Base-by-base conservation (phyloP, 2,329 filamentous ascomycete genomes). In the Sordariomycetes sp. region DNA sequence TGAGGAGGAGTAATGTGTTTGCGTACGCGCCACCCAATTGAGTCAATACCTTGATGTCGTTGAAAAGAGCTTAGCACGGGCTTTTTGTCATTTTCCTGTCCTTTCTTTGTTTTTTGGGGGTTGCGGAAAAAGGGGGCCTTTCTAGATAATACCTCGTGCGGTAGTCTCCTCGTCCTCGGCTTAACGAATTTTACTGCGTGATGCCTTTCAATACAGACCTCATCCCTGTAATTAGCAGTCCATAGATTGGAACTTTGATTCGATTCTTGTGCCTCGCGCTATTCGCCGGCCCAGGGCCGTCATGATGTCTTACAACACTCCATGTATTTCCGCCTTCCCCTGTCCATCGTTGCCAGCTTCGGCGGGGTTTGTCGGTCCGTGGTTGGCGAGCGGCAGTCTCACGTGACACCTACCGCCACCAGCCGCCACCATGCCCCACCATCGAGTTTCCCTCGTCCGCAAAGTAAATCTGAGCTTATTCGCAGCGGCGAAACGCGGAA, bases 1-100 rank as follows among this genome's bases (percentile, higher is more conserved):
- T 65, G 88, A 92, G 77, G 86, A 89, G 75, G 88, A 89, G 72
- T 57, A 57, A 57, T 57, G 76, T 77, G 43, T 48, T 22, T 48
- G 59, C 28, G 52, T 55, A 48, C 43, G 43, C 43, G 18, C 43
- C n/a, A 48, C 20, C 43, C 43, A 48, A 48, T 48, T 22, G 43
- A 48, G 43, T 22, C 43, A n/a, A 48, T 48, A 48, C 43, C 43
- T 32, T 48, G 43, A 48, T 48, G 43, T 48, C 43, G 16, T 48
- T 48, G 20, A 22, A 48, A 48, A 48, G 43, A 22, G 43, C 43
- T n/a, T 3, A 3, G 43, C 20, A 2, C 5, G 43, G 43, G 18
- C 18, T 43, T 43, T 37, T 50, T 52, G 50, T 46, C 35, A n/a
- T 60, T 58, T 55, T 60, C 18, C 50, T 24, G 51, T 59, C 59